Evolutionary conservation across 306 rosid genomes (phyloP).

Genomic region (Abrus precatorius): DNA sequence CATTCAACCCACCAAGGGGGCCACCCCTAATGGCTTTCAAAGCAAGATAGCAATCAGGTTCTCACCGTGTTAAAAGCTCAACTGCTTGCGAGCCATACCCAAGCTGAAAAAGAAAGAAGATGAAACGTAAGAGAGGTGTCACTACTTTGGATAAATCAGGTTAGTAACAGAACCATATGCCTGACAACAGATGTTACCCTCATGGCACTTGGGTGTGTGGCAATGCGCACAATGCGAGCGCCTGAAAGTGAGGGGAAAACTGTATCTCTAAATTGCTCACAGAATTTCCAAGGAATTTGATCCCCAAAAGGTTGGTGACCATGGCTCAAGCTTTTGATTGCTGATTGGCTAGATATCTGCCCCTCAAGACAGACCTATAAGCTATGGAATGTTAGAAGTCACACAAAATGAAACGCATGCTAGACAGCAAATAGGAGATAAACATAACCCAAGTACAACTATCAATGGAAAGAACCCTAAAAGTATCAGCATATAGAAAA

Average conservation of each 20-base stretch:
- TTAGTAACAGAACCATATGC: conserved; percentile 16
- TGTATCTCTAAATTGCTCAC: conserved; percentile 90
- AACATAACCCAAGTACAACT: background rate
- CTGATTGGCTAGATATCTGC: conserved; percentile 86
- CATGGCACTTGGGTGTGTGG: conserved; percentile 95
- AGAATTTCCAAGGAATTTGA: conserved; percentile 96
- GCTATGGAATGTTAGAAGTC: conserved; percentile 15
- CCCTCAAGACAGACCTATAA: conserved; percentile 89
- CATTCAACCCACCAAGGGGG: background rate
- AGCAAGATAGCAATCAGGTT: conserved; percentile 43
- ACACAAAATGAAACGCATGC: conserved; percentile 32
- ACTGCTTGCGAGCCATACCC: conserved; percentile 99
- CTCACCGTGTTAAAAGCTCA: conserved; percentile 90
- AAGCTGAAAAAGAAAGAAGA: conserved; percentile 64
- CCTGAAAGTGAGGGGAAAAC: conserved; percentile 92
- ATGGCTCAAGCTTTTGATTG: conserved; percentile 73
- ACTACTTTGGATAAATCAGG: conserved; percentile 34
- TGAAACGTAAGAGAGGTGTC: background rate
- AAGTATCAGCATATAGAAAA: background rate
- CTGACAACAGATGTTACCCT: conserved; percentile 62
- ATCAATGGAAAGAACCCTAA: no score
- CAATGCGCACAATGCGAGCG: conserved; percentile 97
- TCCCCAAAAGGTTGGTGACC: conserved; percentile 93
- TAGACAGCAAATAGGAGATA: conserved; percentile 13
- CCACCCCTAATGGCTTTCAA: background rate